Evolutionary conservation across 2,329 filamentous ascomycete species (phyloP).

Genomic region (Exutisphaerella laricina): DNA sequence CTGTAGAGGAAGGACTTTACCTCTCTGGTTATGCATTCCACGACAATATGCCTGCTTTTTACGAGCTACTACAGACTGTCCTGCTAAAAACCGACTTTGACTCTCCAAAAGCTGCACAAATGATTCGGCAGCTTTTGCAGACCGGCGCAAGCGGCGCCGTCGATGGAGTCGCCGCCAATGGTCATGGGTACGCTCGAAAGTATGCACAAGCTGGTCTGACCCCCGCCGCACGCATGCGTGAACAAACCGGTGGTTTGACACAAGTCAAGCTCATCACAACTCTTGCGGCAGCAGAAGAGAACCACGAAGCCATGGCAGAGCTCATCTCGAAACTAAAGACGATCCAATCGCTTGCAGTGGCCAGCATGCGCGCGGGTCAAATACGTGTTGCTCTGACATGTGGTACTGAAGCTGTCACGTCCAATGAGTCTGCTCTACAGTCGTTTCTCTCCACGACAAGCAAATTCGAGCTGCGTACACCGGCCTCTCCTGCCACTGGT

Average conservation of each 20-base stretch:
- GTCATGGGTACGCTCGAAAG: constrained; percentile 78
- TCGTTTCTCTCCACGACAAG: constrained; percentile 55
- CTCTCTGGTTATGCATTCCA: constrained; percentile 86
- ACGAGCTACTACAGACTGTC: constrained; percentile 73
- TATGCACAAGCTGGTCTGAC: constrained; percentile 78
- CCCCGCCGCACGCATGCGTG: constrained; percentile 62
- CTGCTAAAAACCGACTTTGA: constrained; percentile 88
- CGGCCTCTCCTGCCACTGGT: constrained; percentile 25
- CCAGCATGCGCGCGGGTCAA: constrained; percentile 49
- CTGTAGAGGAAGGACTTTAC: constrained; percentile 72
- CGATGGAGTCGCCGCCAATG: constrained; percentile 84
- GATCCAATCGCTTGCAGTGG: constrained; percentile 74
- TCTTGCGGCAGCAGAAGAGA: constrained; percentile 68
- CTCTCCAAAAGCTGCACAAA: constrained; percentile 69
- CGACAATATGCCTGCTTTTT: constrained; percentile 84
- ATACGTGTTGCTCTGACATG: constrained; percentile 83
- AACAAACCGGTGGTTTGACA: constrained; percentile 84
- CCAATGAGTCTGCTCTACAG: constrained; percentile 66
- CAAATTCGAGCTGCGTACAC: constrained; percentile 21
- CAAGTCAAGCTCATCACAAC: constrained; percentile 80
- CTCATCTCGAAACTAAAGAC: constrained; percentile 64
- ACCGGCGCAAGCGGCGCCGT: constrained; percentile 83
- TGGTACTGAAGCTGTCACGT: constrained; percentile 62
- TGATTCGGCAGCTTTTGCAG: constrained; percentile 81
- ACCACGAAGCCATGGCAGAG: constrained; percentile 62